Evolutionary conservation across 148 eudicot genomes (phyloP), one percentile per base, ranked within the genome.

Genomic region (Rhododendron ferrugineum): DNA sequence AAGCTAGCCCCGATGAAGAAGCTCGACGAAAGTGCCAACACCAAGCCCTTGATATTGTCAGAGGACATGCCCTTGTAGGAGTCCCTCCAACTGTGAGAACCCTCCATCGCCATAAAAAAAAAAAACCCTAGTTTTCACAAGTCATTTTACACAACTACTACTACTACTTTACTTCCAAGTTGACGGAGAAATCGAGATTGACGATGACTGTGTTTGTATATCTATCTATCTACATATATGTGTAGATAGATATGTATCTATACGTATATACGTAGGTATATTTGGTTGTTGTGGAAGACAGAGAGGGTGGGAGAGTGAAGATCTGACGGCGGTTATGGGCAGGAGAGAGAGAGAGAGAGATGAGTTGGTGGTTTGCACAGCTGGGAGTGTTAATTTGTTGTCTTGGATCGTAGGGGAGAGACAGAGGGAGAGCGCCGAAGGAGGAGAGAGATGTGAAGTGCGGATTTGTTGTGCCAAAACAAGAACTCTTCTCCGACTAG

Each of bases 1-100:
- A 92, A 92, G 87, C 93, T 92, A 22, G 93, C 88, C 9, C 93
- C 93, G 28, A 92, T 92, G 50, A 92, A 92, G 70, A 89, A 2
- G 81, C 93, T 92, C 13, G 93, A 92, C 42, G 91, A 89, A 78
- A 92, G 62, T 16, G 92, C 93, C 56, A 92, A 84, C 2, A 89
- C 85, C 85, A 92, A 86, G 20, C 93, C 93, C 86, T 90, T 90
- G 30, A 92, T 85, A 46, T 92, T 92, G 46, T 92, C 93, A 23
- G 91, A 87, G 42, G 93, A 88, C 93, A 91, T 90, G 8, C 93
- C 93, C 72, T 84, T 87, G 86, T 91, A 91, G 11, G 88, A 83
- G 60, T 86, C 89, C 34, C 75, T 87, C 91, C 86, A 89, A 60
- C 77, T 87, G 40, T 58, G 77, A 18, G 81, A 8, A 26, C 8